Percentiles rank a stretch among this genome's conserved stretches.
Evolutionary conservation across 805 yeast species (phyloP).

Genomic region (Yarrowia sp.): DNA sequence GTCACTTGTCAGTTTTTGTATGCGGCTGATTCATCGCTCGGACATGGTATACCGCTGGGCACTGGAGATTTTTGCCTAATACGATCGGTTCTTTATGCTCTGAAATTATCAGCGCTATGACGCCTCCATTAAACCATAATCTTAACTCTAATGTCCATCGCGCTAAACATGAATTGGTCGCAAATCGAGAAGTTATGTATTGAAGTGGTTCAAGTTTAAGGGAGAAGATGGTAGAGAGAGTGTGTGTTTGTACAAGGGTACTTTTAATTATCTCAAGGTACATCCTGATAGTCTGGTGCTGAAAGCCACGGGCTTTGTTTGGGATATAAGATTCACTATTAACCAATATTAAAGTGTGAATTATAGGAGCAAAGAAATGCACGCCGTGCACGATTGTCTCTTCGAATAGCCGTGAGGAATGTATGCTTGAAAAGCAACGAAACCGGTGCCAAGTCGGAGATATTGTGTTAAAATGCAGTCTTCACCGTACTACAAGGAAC

Average conservation of each 20-base stretch:
- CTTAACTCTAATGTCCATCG: background rate
- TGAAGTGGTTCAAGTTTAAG: too few species aligned
- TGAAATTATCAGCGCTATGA: background rate
- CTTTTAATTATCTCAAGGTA: too few species aligned
- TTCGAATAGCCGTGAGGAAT: slow-evolving; percentile 10
- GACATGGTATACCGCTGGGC: background rate
- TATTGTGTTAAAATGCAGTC: background rate
- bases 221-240: too few species aligned
- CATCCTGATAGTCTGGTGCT: too few species aligned
- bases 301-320: background rate
- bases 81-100: background rate
- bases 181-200: too few species aligned
- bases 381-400: background rate
- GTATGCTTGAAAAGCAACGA: background rate
- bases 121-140: background rate
- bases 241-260: too few species aligned
- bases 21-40: background rate
- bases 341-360: slow-evolving; percentile 5
- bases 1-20: background rate
- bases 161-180: too few species aligned
- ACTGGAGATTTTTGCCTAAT: slow-evolving; percentile 4
- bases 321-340: background rate
- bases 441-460: background rate
- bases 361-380: slow-evolving; percentile 1
- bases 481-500: too few species aligned